These are phyloP conservation scores for Penicillium goetzii DNA, from an alignment of 495 filamentous ascomycete genomes.

Conservation along the genomic window DNA sequence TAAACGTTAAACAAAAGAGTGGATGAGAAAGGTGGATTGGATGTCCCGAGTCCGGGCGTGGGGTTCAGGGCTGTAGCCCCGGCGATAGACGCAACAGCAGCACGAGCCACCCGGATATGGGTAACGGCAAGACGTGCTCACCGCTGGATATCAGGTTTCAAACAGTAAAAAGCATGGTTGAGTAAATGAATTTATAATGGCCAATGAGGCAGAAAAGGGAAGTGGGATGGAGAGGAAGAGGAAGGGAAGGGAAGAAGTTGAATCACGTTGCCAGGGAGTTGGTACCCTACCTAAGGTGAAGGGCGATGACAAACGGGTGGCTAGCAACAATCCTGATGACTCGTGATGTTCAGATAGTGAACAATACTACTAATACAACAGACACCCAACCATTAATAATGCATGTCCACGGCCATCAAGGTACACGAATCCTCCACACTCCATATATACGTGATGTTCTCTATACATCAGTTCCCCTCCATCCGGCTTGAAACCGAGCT, in stretches of 20 bases:
- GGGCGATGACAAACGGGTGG: conserved; percentile 6
- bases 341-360: neutral
- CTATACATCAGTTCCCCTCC: neutral
- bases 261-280: neutral
- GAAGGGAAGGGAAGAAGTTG: neutral
- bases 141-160: neutral
- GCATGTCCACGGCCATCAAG: neutral
- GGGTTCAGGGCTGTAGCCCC: conserved; percentile 6
- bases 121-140: neutral
- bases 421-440: neutral
- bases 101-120: neutral
- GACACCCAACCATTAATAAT: neutral
- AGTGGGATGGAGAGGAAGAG: neutral
- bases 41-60: neutral
- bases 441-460: neutral
- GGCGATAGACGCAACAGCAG: neutral
- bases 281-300: neutral
- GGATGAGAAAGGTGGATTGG: neutral
- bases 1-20: neutral
- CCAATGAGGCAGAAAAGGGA: neutral
- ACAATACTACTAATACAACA: neutral
- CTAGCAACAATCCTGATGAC: neutral
- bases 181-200: neutral
- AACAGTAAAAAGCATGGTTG: neutral
- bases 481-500: too few species aligned